phyloP scores from a whole-genome alignment of 2,329 filamentous ascomycete species.

The Phyllosticta citriasiana region DNA sequence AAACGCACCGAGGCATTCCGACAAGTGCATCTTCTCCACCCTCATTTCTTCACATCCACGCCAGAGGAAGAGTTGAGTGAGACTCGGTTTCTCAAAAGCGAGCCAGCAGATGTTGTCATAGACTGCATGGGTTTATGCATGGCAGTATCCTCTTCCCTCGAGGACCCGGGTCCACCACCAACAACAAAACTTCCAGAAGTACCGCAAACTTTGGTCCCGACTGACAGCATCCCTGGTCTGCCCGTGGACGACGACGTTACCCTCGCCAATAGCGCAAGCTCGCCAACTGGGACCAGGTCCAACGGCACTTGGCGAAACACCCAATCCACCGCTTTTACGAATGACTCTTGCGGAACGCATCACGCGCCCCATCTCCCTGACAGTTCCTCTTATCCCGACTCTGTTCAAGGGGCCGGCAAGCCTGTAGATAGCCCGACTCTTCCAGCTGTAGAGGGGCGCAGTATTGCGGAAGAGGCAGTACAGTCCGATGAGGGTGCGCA shows the following conservation, averaged over 20 bases:
- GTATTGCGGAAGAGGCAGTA: background rate
- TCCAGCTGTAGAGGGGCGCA: background rate
- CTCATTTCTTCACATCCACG: slow-evolving; percentile 75
- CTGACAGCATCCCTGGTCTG: slow-evolving; percentile 23
- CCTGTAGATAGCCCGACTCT: background rate
- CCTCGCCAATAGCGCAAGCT: slow-evolving; percentile 19
- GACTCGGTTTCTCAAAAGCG: slow-evolving; percentile 69
- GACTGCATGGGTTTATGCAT: slow-evolving; percentile 65
- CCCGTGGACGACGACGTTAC: slow-evolving; percentile 23
- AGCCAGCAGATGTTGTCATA: slow-evolving; percentile 69
- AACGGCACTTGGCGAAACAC: slow-evolving; percentile 44
- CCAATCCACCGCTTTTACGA: slow-evolving; percentile 38
- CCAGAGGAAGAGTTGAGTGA: slow-evolving; percentile 72
- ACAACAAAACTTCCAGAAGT: slow-evolving; percentile 35
- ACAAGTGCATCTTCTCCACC: slow-evolving; percentile 63
- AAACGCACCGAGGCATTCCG: slow-evolving; percentile 66
- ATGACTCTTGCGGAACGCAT: background rate
- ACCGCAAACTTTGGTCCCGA: slow-evolving; percentile 27
- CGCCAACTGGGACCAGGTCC: slow-evolving; percentile 12
- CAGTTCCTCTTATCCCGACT: background rate
- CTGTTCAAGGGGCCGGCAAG: slow-evolving; percentile 15
- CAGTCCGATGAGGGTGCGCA: background rate
- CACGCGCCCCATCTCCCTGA: slow-evolving; percentile 30
- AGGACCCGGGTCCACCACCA: slow-evolving; percentile 39
- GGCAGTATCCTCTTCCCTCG: slow-evolving; percentile 30